Evolutionary conservation across 225 moss, liverwort and hornwort genomes (phyloP).

Genomic region (Antitrichia curtipendula): DNA sequence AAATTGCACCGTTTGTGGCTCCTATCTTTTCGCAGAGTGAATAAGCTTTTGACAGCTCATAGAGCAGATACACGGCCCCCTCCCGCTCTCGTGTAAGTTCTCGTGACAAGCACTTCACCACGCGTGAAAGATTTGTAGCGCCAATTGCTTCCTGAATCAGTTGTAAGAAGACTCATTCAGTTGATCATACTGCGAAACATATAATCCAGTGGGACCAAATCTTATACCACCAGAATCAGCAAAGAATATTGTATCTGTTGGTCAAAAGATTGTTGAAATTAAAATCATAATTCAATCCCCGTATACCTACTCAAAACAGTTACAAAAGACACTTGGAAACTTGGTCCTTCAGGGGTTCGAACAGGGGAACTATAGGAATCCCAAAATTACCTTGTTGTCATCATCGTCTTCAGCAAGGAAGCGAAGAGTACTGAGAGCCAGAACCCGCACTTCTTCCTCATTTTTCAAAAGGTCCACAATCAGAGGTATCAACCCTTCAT

Average conservation of each 20-base stretch:
- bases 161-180: neutral
- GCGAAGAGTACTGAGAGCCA: slow-evolving; percentile 29
- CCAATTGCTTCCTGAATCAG: slow-evolving; percentile 48
- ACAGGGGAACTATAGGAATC: neutral
- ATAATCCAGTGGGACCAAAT: neutral
- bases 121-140: slow-evolving; percentile 39
- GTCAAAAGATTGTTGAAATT: neutral
- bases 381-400: slow-evolving; percentile 28
- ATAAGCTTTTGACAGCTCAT: slow-evolving; percentile 42
- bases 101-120: slow-evolving; percentile 53
- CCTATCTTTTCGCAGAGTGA: slow-evolving; percentile 49
- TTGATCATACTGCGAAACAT: neutral
- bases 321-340: neutral
- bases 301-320: neutral
- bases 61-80: slow-evolving; percentile 48
- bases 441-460: slow-evolving; percentile 33
- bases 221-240: neutral
- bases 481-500: slow-evolving; percentile 33
- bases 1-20: slow-evolving; percentile 52
- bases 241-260: neutral
- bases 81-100: slow-evolving; percentile 40
- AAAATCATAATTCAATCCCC: neutral
- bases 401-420: slow-evolving; percentile 50
- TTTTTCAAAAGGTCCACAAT: slow-evolving; percentile 47
- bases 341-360: neutral